phyloP scores from a whole-genome alignment of 306 rosid genomes.

The Cicer pinnatifidum region DNA sequence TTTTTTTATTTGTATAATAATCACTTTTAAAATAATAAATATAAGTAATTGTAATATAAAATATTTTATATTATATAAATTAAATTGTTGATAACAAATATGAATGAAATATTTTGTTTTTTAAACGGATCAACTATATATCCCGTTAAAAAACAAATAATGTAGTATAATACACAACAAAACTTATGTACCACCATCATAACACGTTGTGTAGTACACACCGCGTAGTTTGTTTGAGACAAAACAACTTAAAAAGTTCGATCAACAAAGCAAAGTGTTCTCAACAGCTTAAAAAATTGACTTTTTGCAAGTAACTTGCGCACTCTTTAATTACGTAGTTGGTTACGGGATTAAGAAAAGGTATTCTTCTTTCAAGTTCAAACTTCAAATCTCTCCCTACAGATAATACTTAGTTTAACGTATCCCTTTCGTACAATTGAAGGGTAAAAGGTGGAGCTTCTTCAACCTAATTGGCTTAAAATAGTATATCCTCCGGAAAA shows the following conservation, averaged over 20 bases:
- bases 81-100: no score
- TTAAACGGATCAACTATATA: no score
- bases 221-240: constrained; percentile 33
- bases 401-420: constrained; percentile 41
- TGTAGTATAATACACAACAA: no score
- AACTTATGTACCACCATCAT: no score
- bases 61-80: no score
- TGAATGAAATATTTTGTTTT: no score
- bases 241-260: constrained; percentile 50
- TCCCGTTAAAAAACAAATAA: no score
- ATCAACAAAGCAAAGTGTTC: constrained; percentile 26
- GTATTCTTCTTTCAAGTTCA: constrained; percentile 18
- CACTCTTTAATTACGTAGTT: constrained; percentile 47
- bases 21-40: no score
- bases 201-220: not conserved
- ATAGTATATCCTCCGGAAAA: not conserved
- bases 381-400: constrained; percentile 44
- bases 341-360: constrained; percentile 35
- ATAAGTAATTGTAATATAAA: no score
- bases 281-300: constrained; percentile 10
- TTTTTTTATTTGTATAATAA: no score
- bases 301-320: constrained; percentile 52
- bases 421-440: constrained; percentile 33
- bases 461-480: not conserved
- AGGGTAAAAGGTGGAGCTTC: constrained; percentile 25